phyloP scores from a whole-genome alignment of 208 protist genomes.

The Leishmania turanica region DNA sequence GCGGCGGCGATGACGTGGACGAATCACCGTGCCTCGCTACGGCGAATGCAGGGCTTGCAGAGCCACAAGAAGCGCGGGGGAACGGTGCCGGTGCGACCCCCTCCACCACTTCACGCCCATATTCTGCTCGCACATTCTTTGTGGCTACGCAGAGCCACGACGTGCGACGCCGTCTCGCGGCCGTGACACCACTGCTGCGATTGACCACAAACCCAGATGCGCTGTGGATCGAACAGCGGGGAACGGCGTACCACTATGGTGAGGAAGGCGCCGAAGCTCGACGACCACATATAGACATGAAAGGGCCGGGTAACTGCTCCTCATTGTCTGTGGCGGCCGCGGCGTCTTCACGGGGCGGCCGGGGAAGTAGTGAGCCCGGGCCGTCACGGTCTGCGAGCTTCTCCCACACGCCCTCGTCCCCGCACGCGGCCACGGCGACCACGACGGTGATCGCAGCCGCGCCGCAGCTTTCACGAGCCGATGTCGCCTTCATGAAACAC shows the following conservation, averaged over 20 bases:
- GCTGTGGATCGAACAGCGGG: conserved; percentile 77
- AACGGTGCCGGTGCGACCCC: neutral
- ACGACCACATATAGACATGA: neutral
- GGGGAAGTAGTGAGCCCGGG: neutral
- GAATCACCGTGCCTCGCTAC: neutral
- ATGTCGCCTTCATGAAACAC: conserved; percentile 65
- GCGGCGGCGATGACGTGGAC: neutral
- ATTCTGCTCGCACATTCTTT: conserved; percentile 37
- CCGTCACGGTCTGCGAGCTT: neutral
- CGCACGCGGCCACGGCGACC: neutral
- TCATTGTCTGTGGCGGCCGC: neutral
- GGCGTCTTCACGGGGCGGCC: neutral
- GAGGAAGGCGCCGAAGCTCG: neutral
- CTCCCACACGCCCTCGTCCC: neutral
- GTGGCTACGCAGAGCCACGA: conserved; percentile 84
- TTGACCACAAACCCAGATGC: conserved; percentile 56
- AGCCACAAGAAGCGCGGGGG: neutral
- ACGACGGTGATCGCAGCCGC: conserved; percentile 27
- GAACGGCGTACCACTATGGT: conserved; percentile 48
- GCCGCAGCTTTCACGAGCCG: conserved; percentile 39
- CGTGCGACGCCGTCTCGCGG: conserved; percentile 55
- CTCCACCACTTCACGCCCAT: conserved; percentile 11
- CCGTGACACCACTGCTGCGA: conserved; percentile 57
- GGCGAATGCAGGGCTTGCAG: neutral
- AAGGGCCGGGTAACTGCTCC: neutral